Evolutionary conservation across 331 rosid genomes (phyloP).

Genomic region (Cucumis variabilis): DNA sequence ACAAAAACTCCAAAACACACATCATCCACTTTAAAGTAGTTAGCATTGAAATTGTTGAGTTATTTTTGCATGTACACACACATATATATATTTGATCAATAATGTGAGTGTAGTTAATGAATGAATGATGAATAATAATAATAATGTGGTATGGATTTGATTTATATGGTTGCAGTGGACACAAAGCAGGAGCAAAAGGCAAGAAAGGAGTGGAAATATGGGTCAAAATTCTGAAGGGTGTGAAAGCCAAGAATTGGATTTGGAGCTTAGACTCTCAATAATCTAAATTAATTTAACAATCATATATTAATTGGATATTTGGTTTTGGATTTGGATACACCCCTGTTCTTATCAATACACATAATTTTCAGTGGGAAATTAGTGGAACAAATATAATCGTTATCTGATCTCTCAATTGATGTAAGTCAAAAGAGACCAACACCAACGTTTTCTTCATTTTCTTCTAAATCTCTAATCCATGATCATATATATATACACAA

Average conservation of each 20-base stretch:
- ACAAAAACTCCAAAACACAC: no score
- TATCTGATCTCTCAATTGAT: not conserved
- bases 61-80: no score
- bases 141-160: no score
- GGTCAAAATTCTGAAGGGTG: conserved; percentile 85
- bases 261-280: conserved; percentile 88
- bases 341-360: not conserved
- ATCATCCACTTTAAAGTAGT: no score
- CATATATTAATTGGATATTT: no score
- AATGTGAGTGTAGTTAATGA: no score
- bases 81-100: no score
- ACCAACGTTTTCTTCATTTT: not conserved
- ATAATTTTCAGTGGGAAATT: not conserved
- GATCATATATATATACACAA: no score
- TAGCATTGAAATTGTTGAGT: no score
- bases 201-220: conserved; percentile 60
- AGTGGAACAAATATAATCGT: not conserved
- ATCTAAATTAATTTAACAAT: conserved; percentile 40
- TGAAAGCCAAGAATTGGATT: conserved; percentile 86
- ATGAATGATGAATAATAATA: no score
- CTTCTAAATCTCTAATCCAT: not conserved
- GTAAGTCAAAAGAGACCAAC: not conserved
- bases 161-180: not conserved
- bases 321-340: not conserved
- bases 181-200: conserved; percentile 42